Conservation (phyloP, 2,329 filamentous ascomycete genomes). For the Xylariales sp. region DNA sequence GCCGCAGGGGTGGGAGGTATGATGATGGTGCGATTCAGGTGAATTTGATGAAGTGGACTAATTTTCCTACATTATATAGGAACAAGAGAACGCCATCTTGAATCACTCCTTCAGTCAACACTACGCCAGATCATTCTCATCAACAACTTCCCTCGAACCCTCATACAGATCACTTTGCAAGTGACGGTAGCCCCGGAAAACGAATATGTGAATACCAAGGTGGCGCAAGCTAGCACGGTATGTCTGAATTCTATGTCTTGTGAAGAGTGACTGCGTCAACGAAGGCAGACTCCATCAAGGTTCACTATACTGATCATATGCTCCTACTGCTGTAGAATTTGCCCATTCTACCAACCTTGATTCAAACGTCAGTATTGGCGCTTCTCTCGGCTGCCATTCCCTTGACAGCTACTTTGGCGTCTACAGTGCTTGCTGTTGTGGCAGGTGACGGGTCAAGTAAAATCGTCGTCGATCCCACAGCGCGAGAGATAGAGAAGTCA, state of each 20-base stretch:
- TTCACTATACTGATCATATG: not conserved
- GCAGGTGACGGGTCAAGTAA: constrained; percentile 32
- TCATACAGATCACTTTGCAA: constrained; percentile 81
- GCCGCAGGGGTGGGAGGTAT: constrained; percentile 76
- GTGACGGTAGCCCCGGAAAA: constrained; percentile 65
- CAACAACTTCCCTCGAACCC: constrained; percentile 68
- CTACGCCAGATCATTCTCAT: constrained; percentile 71
- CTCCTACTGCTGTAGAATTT: constrained; percentile 56
- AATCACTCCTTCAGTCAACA: constrained; percentile 67
- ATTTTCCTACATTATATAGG: constrained; percentile 36
- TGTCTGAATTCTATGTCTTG: constrained; percentile 20
- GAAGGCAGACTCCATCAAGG: too few species aligned
- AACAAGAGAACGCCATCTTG: constrained; percentile 75
- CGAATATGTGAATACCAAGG: constrained; percentile 56
- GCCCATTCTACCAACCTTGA: constrained; percentile 71
- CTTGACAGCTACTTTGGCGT: constrained; percentile 66
- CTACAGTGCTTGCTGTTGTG: constrained; percentile 58
- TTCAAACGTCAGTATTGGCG: constrained; percentile 74
- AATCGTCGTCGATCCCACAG: constrained; percentile 56
- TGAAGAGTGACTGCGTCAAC: too few species aligned
- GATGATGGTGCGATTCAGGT: constrained; percentile 20
- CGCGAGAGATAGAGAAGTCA: constrained; percentile 56
- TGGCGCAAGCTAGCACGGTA: constrained; percentile 58
- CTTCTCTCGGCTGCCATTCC: constrained; percentile 81
- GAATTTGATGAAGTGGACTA: constrained; percentile 9